phyloP scores from a whole-genome alignment of 495 filamentous ascomycete species.

The Penicillium antarcticum region DNA sequence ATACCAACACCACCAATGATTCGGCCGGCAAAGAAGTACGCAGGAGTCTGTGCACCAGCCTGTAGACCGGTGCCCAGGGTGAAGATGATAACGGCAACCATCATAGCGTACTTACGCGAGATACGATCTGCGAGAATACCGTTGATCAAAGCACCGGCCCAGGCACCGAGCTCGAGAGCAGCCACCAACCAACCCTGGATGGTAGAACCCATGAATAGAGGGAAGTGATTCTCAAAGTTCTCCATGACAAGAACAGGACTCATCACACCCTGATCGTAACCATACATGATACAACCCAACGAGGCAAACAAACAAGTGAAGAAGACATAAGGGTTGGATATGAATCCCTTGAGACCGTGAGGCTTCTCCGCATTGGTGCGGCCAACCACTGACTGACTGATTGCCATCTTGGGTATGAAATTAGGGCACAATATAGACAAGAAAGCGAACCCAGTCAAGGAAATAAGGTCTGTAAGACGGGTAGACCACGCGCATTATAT shows the following conservation, averaged over 20 bases:
- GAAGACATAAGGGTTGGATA: slow-evolving; percentile 37
- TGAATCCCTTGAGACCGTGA: slow-evolving; percentile 32
- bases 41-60: slow-evolving; percentile 32
- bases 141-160: slow-evolving; percentile 71
- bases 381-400: slow-evolving; percentile 34
- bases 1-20: slow-evolving; percentile 57
- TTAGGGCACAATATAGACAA: not conserved
- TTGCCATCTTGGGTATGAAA: slow-evolving; percentile 14
- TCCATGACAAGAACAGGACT: slow-evolving; percentile 45
- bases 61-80: slow-evolving; percentile 57
- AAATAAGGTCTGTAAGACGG: not conserved
- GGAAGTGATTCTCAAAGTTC: slow-evolving; percentile 39
- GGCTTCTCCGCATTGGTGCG: slow-evolving; percentile 33
- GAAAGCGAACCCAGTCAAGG: not conserved
- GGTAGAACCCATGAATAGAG: slow-evolving; percentile 54
- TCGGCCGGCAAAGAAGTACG: slow-evolving; percentile 45
- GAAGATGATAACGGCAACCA: slow-evolving; percentile 68
- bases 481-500: slow-evolving; percentile 10
- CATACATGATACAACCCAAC: slow-evolving; percentile 59
- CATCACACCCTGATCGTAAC: slow-evolving; percentile 83
- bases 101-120: slow-evolving; percentile 73
- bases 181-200: slow-evolving; percentile 73
- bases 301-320: slow-evolving; percentile 60
- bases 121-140: slow-evolving; percentile 72
- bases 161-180: slow-evolving; percentile 79